A percentile compares a stretch with the other conserved stretches of the same genome.
Conservation (phyloP, 345 rosid species). For the Carallia brachiata region DNA sequence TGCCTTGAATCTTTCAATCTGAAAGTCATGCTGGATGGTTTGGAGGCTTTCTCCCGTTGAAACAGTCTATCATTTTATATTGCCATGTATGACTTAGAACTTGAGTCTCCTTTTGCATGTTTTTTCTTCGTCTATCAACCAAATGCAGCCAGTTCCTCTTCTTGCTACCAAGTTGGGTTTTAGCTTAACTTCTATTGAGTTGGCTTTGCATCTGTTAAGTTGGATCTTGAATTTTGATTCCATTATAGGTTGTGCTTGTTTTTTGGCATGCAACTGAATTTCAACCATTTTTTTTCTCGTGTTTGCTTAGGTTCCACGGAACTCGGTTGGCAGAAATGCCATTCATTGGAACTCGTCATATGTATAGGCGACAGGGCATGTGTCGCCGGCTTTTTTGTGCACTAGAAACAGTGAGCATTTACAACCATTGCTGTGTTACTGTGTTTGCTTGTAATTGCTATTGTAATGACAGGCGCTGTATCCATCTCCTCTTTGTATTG, state of each 20-base stretch:
- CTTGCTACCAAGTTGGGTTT: not conserved
- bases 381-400: constrained; percentile 33
- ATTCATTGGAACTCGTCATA: constrained; percentile 36
- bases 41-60: not conserved
- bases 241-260: not conserved
- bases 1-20: no score
- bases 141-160: not conserved
- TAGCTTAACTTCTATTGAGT: not conserved
- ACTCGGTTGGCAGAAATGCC: constrained; percentile 34
- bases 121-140: not conserved
- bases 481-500: not conserved
- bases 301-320: constrained; percentile 26
- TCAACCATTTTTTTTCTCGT: constrained; percentile 10
- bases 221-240: not conserved
- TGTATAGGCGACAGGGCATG: constrained; percentile 37
- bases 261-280: not conserved
- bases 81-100: not conserved
- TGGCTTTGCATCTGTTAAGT: not conserved
- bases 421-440: not conserved
- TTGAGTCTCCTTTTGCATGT: not conserved
- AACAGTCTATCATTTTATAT: not conserved
- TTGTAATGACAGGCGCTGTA: not conserved
- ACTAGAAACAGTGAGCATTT: constrained; percentile 25
- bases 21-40: not conserved
- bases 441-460: not conserved